Conservation (phyloP, 2,329 filamentous ascomycete species). For the Grosmannia penicillata region DNA sequence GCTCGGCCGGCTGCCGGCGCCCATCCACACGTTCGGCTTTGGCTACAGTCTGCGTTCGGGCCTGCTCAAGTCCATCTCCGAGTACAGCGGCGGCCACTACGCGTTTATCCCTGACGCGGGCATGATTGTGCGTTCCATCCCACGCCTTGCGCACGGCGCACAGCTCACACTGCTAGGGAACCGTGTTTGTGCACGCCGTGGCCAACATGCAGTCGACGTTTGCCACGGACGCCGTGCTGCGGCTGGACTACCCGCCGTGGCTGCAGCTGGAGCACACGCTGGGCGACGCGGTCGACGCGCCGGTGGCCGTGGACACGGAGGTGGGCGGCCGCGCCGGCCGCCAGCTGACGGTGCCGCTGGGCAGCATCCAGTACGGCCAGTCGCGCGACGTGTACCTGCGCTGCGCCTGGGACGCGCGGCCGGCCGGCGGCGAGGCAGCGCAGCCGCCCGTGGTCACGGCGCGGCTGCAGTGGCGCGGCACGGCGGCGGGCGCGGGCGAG, state of each 20-base stretch:
- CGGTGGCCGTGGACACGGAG: conserved; percentile 1
- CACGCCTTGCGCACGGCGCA: not conserved
- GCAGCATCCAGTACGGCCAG: conserved; percentile 46
- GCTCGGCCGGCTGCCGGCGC: conserved; percentile 24
- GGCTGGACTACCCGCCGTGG: conserved; percentile 21
- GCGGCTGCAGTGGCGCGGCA: conserved; percentile 19
- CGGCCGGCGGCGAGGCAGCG: too few species aligned
- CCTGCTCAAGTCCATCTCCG: conserved; percentile 44
- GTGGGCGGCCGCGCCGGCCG: not conserved
- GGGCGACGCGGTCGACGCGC: conserved; percentile 23
- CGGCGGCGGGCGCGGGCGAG: conserved; percentile 9
- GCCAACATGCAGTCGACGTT: conserved; percentile 46
- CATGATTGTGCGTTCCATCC: conserved; percentile 31
- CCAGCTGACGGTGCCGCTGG: conserved; percentile 25
- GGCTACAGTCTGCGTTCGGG: conserved; percentile 34
- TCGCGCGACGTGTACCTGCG: conserved; percentile 38
- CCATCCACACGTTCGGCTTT: conserved; percentile 40
- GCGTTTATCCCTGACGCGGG: conserved; percentile 46
- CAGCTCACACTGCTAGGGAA: conserved; percentile 17
- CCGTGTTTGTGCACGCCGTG: conserved; percentile 46
- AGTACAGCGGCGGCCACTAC: conserved; percentile 41
- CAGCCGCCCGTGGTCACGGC: too few species aligned
- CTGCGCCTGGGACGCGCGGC: conserved; percentile 13
- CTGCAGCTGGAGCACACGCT: conserved; percentile 24
- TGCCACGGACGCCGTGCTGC: conserved; percentile 30